Conservation (phyloP, 768 basidiomycete species). For the Agaricus blazei region DNA sequence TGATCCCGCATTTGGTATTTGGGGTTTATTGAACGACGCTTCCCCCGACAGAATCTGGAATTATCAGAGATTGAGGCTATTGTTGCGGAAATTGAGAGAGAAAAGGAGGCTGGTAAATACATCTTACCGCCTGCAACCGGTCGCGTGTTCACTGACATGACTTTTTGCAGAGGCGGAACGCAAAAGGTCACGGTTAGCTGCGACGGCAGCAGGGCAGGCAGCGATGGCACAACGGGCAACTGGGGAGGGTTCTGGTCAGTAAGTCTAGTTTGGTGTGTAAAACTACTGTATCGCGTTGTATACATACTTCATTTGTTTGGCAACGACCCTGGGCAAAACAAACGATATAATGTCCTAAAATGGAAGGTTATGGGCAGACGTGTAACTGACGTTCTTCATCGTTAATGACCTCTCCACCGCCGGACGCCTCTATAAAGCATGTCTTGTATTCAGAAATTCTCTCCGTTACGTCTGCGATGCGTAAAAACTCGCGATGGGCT, state of each 20-base stretch:
- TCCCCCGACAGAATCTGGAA: conserved; percentile 64
- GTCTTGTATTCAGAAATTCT: conserved; percentile 88
- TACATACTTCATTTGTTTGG: conserved; percentile 9
- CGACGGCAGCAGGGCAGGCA: conserved; percentile 87
- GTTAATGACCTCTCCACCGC: conserved; percentile 20
- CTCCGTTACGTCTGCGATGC: conserved; percentile 90
- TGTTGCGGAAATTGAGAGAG: conserved; percentile 89
- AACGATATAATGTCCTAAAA: conserved; percentile 12
- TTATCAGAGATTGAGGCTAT: conserved; percentile 86
- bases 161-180: conserved; percentile 80
- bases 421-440: conserved; percentile 55
- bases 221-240: conserved; percentile 69
- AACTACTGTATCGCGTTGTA: not conserved
- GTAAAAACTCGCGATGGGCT: conserved; percentile 97
- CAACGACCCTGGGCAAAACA: conserved; percentile 1
- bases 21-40: not conserved
- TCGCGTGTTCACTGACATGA: not conserved
- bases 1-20: not conserved
- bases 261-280: conserved; percentile 7
- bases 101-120: conserved; percentile 87
- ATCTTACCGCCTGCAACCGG: not conserved
- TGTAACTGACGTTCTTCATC: conserved; percentile 16
- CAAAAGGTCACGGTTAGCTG: conserved; percentile 86
- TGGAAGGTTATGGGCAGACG: conserved; percentile 17
- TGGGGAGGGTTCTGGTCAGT: conserved; percentile 25